Percentiles rank a stretch among this genome's conserved stretches.
These are phyloP conservation scores for Aspergillus cavernicola DNA, from an alignment of 495 filamentous ascomycete genomes.

Conservation along the genomic window DNA sequence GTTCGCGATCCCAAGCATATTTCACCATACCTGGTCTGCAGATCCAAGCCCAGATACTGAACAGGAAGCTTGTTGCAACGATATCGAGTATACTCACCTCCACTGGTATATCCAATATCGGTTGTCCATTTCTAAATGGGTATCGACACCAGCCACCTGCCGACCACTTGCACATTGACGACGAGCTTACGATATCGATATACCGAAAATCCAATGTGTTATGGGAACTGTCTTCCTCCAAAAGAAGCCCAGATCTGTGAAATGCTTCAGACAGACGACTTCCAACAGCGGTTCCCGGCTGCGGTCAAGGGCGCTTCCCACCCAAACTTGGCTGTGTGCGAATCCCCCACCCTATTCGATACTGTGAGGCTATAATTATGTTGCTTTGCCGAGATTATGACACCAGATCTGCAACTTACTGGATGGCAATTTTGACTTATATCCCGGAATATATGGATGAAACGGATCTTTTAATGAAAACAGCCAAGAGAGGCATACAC, in stretches of 20 bases:
- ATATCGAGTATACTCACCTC: too few species aligned
- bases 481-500: too few species aligned
- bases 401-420: conserved; percentile 14
- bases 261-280: conserved; percentile 18
- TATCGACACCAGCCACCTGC: too few species aligned
- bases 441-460: conserved; percentile 25
- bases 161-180: conserved; percentile 25
- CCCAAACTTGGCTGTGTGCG: conserved; percentile 11
- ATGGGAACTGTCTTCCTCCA: too few species aligned
- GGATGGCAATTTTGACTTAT: conserved; percentile 27
- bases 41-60: too few species aligned
- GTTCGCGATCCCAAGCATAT: too few species aligned
- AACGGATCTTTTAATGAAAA: conserved; percentile 23
- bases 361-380: conserved; percentile 24
- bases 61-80: too few species aligned
- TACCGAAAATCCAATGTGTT: conserved; percentile 24
- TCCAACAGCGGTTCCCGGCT: conserved; percentile 17
- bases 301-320: conserved; percentile 24
- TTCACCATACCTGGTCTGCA: too few species aligned
- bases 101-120: too few species aligned
- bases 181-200: conserved; percentile 20
- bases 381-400: conserved; percentile 25
- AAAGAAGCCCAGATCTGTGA: conserved; percentile 15
- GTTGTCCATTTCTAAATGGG: too few species aligned
- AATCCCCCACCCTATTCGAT: conserved; percentile 22